Evolutionary conservation across 192 early-diverging fungal species (phyloP).

Genomic region (Chytriomyces confervae): DNA sequence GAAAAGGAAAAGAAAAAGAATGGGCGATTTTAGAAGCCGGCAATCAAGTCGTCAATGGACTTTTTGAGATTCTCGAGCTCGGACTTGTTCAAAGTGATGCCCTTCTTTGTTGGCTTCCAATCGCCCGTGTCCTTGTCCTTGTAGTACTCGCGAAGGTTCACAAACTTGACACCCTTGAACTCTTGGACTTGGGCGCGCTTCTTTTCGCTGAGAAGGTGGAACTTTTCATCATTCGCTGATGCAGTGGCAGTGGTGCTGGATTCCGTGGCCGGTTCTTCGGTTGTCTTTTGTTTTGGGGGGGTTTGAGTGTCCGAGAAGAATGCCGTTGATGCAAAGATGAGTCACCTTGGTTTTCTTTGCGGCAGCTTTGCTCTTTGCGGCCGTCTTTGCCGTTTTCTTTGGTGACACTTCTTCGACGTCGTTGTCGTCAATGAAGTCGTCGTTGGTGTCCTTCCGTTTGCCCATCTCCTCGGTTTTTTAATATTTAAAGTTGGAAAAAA

Average conservation of each 20-base stretch:
- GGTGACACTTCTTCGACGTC: background rate
- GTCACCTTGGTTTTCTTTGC: background rate
- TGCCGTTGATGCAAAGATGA: background rate
- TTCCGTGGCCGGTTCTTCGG: background rate
- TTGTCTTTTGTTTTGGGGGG: background rate
- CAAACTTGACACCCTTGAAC: slow-evolving; percentile 15
- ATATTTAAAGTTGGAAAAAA: background rate
- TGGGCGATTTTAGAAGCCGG: background rate
- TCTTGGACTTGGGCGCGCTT: background rate
- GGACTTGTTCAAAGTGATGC: slow-evolving; percentile 18
- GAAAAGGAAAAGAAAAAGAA: too few species aligned
- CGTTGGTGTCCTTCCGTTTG: slow-evolving; percentile 14
- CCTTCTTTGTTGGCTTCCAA: slow-evolving; percentile 23
- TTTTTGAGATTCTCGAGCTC: slow-evolving; percentile 9
- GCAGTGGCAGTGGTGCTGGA: slow-evolving; percentile 14
- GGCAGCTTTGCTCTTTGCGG: background rate
- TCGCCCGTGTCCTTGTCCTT: slow-evolving; percentile 23
- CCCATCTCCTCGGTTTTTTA: background rate
- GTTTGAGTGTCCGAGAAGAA: too few species aligned
- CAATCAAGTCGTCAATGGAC: slow-evolving; percentile 10
- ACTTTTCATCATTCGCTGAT: background rate
- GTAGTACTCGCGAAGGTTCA: slow-evolving; percentile 20
- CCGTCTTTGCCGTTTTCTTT: background rate
- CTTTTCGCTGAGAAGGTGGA: slow-evolving; percentile 4
- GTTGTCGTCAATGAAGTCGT: slow-evolving; percentile 25